A percentile compares a stretch with the other conserved stretches of the same genome.
These are phyloP conservation scores for Terfezia boudieri DNA, from an alignment of 495 filamentous ascomycete genomes.

Conservation along the genomic window DNA sequence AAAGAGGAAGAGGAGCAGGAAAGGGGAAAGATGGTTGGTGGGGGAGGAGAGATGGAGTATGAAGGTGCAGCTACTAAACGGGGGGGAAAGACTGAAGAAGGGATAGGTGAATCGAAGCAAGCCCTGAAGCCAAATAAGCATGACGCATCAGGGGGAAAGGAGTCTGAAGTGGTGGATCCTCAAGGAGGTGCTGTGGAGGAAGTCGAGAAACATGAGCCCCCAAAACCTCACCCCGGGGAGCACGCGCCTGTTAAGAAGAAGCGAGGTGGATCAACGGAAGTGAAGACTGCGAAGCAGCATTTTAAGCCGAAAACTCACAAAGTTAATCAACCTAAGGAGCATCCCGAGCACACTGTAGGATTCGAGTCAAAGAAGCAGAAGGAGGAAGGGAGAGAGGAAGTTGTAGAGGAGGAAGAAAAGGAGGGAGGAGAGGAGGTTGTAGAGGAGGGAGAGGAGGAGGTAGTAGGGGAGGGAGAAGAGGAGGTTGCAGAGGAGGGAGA, in stretches of 20 bases:
- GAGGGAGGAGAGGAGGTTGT: not conserved
- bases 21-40: not conserved
- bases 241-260: not conserved
- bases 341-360: no score
- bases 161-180: no score
- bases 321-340: no score
- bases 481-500: not conserved
- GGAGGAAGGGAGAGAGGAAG: not conserved
- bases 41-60: not conserved
- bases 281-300: no score
- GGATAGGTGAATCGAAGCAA: not conserved
- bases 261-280: not conserved
- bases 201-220: no score
- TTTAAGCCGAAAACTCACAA: no score
- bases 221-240: no score
- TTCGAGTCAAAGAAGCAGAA: not conserved
- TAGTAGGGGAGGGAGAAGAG: not conserved
- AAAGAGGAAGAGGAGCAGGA: not conserved
- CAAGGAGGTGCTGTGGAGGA: no score
- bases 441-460: not conserved
- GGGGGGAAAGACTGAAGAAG: not conserved
- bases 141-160: not conserved
- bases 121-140: not conserved
- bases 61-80: not conserved
- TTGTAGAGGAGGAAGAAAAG: not conserved